A percentile compares a stretch with the other conserved stretches of the same genome.
phyloP scores from a whole-genome alignment of 2,329 filamentous ascomycete species.

The Pseudogymnoascus destructans region DNA sequence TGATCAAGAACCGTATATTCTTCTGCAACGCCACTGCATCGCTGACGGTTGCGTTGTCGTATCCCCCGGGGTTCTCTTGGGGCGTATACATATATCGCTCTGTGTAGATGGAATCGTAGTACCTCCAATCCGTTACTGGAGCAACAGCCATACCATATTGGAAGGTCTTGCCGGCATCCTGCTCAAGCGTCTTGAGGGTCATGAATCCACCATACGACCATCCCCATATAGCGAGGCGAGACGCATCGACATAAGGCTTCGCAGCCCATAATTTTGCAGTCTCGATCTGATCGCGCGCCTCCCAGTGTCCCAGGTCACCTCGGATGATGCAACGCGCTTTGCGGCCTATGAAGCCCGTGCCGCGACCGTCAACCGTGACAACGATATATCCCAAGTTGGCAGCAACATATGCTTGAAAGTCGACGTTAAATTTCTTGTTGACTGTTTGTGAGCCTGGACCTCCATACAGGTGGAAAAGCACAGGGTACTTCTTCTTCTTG shows the following conservation, averaged over 20 bases:
- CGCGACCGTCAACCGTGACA: constrained; percentile 84
- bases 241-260: constrained; percentile 70
- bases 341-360: constrained; percentile 82
- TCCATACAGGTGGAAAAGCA: constrained; percentile 89
- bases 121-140: constrained; percentile 95
- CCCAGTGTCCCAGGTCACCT: constrained; percentile 70
- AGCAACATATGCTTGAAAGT: constrained; percentile 85
- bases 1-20: constrained; percentile 80
- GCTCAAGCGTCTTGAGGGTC: constrained; percentile 87
- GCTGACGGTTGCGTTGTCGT: constrained; percentile 58
- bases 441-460: constrained; percentile 90
- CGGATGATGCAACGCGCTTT: constrained; percentile 70
- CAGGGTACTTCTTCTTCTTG: constrained; percentile 72
- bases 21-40: constrained; percentile 60
- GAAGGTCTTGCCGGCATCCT: constrained; percentile 80
- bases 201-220: constrained; percentile 97
- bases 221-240: constrained; percentile 86
- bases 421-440: constrained; percentile 63
- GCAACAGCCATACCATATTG: constrained; percentile 96
- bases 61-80: constrained; percentile 65
- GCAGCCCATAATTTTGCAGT: constrained; percentile 72
- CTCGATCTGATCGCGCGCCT: constrained; percentile 82
- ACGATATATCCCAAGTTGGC: constrained; percentile 81
- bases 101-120: constrained; percentile 88
- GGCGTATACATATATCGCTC: constrained; percentile 97